Evolutionary conservation across 768 basidiomycete genomes (phyloP).

Genomic region (Leucocoprinus sp.): DNA sequence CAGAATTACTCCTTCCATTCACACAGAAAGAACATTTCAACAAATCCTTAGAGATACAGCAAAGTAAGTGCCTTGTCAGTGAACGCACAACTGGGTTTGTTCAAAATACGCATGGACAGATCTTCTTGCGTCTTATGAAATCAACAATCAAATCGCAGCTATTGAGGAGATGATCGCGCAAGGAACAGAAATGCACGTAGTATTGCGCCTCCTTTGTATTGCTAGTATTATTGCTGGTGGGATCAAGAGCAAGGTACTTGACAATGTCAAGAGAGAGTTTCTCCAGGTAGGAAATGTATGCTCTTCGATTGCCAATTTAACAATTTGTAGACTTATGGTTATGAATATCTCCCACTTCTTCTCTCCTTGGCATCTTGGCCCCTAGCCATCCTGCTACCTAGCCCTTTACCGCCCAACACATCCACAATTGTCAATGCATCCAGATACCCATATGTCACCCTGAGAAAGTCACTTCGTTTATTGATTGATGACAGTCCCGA

Average conservation of each 20-base stretch:
- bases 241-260: slow-evolving; percentile 79
- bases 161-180: slow-evolving; percentile 90
- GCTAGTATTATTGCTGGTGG: slow-evolving; percentile 80
- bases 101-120: slow-evolving; percentile 38
- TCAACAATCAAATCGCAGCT: slow-evolving; percentile 66
- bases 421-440: slow-evolving; percentile 28
- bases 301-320: slow-evolving; percentile 17
- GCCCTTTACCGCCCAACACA: slow-evolving; percentile 51
- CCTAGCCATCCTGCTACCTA: slow-evolving; percentile 59
- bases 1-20: slow-evolving; percentile 81
- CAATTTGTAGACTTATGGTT: slow-evolving; percentile 59
- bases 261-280: slow-evolving; percentile 86
- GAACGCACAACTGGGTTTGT: background rate
- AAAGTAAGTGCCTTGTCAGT: slow-evolving; percentile 49
- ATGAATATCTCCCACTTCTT: slow-evolving; percentile 59
- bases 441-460: slow-evolving; percentile 63
- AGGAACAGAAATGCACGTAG: slow-evolving; percentile 71
- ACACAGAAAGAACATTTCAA: slow-evolving; percentile 87
- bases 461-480: slow-evolving; percentile 84
- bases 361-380: slow-evolving; percentile 59
- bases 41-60: slow-evolving; percentile 89
- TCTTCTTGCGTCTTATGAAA: slow-evolving; percentile 88
- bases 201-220: slow-evolving; percentile 78
- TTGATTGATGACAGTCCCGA: slow-evolving; percentile 83
- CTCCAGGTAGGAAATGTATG: slow-evolving; percentile 48